These are phyloP conservation scores for Annulohypoxylon stygium DNA, from an alignment of 495 filamentous ascomycete genomes.

Conservation along the genomic window DNA sequence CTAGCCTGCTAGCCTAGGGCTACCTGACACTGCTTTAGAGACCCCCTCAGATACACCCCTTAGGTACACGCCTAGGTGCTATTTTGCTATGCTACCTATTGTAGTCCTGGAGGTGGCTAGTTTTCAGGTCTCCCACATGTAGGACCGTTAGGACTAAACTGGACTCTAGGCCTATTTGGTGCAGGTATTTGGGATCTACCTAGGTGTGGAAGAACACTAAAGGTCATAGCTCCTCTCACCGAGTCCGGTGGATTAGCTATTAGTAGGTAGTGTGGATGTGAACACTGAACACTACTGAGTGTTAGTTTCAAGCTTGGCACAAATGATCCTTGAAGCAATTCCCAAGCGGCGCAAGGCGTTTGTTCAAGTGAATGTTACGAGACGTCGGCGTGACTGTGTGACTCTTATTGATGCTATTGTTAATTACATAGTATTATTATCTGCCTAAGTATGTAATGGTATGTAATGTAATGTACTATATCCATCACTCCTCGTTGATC, in stretches of 20 bases:
- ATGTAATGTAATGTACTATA: neutral
- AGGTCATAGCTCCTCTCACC: constrained; percentile 15
- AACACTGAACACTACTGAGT: neutral
- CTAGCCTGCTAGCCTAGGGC: neutral
- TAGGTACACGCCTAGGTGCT: constrained; percentile 10
- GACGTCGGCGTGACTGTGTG: constrained; percentile 13
- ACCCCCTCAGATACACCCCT: neutral
- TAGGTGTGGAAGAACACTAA: constrained; percentile 3
- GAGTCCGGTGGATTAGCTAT: neutral
- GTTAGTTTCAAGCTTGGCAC: constrained; percentile 22
- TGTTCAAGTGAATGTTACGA: constrained; percentile 23
- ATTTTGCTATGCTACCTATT: too few relatives aligned
- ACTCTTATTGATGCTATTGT: constrained; percentile 29
- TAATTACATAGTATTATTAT: neutral
- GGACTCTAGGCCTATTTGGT: constrained; percentile 1
- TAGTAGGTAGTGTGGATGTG: neutral
- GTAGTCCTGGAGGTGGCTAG: neutral
- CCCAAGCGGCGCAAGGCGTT: constrained; percentile 35
- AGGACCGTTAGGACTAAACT: constrained; percentile 21
- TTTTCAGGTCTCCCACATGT: neutral
- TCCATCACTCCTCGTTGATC: neutral
- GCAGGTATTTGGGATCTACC: constrained; percentile 14
- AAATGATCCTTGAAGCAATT: constrained; percentile 27
- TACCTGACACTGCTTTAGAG: neutral
- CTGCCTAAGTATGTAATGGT: neutral